Percentiles rank a stretch among this genome's conserved stretches.
These are phyloP conservation scores for Sugiyamaella novakii DNA, from an alignment of 1,139 yeast genomes.

Conservation along the genomic window DNA sequence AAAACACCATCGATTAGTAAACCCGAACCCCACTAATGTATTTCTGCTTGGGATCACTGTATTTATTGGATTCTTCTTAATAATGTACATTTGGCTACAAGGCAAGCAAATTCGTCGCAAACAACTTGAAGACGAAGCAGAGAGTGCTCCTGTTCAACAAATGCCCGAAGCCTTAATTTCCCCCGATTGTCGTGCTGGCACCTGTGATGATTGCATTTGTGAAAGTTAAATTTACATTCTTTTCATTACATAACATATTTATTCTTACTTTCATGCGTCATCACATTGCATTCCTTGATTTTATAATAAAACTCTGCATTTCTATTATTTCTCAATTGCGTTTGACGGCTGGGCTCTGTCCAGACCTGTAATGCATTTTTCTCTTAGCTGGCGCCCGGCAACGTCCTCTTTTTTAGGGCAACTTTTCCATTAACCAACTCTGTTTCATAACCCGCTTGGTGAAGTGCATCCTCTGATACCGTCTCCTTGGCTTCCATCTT, in stretches of 20 bases:
- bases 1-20: slow-evolving; percentile 43
- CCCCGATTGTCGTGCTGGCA: slow-evolving; percentile 24
- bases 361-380: background rate
- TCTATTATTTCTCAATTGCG: background rate
- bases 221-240: slow-evolving; percentile 14
- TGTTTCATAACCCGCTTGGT: slow-evolving; percentile 62
- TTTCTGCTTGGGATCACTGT: slow-evolving; percentile 53
- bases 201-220: slow-evolving; percentile 32
- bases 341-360: slow-evolving; percentile 7
- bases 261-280: too few relatives aligned
- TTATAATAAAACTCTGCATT: slow-evolving; percentile 3
- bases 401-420: slow-evolving; percentile 38
- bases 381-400: background rate
- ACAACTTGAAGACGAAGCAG: slow-evolving; percentile 64
- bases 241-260: slow-evolving; percentile 7
- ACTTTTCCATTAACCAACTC: slow-evolving; percentile 59
- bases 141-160: slow-evolving; percentile 52
- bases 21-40: slow-evolving; percentile 77
- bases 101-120: slow-evolving; percentile 53
- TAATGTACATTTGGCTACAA: slow-evolving; percentile 58
- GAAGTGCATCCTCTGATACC: slow-evolving; percentile 52
- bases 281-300: too few relatives aligned
- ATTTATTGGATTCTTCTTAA: slow-evolving; percentile 55
- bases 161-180: slow-evolving; percentile 47
- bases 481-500: slow-evolving; percentile 58